Percentiles rank a stretch among this genome's conserved stretches.
phyloP scores from a whole-genome alignment of 2,329 filamentous ascomycete genomes.

The Fusarium fracticaudum region DNA sequence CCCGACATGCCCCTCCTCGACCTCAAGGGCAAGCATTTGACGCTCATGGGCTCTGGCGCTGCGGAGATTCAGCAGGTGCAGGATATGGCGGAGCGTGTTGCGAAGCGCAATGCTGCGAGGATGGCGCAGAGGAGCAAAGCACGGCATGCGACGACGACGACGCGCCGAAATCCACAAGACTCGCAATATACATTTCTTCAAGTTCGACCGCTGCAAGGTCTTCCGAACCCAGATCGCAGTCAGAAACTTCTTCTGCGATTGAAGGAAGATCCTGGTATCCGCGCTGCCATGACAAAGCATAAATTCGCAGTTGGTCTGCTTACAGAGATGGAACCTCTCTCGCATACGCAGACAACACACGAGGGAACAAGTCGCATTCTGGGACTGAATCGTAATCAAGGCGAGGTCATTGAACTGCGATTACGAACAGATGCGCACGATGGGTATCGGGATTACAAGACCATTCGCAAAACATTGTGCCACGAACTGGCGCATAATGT shows the following conservation, averaged over 20 bases:
- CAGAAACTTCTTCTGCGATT: slow-evolving; percentile 78
- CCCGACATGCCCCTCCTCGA: slow-evolving; percentile 59
- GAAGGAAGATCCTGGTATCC: slow-evolving; percentile 85
- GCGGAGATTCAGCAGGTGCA: slow-evolving; percentile 67
- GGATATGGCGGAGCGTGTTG: slow-evolving; percentile 58
- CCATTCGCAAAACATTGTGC: slow-evolving; percentile 89
- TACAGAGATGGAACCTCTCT: slow-evolving; percentile 93
- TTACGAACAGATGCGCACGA: slow-evolving; percentile 94
- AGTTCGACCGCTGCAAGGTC: slow-evolving; percentile 77
- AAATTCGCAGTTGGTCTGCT: slow-evolving; percentile 85
- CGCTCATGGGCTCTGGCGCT: slow-evolving; percentile 70
- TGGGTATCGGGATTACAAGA: slow-evolving; percentile 92
- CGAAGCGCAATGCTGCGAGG: slow-evolving; percentile 57
- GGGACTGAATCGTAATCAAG: slow-evolving; percentile 86
- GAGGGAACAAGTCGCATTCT: slow-evolving; percentile 80
- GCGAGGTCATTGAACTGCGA: slow-evolving; percentile 89
- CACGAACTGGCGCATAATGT: slow-evolving; percentile 97
- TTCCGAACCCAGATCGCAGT: slow-evolving; percentile 79
- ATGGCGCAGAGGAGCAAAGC: slow-evolving; percentile 45
- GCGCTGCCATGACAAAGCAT: slow-evolving; percentile 83
- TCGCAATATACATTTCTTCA: slow-evolving; percentile 82
- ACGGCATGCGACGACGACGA: slow-evolving; percentile 21
- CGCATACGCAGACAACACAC: slow-evolving; percentile 77
- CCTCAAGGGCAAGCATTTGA: slow-evolving; percentile 68
- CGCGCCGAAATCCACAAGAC: slow-evolving; percentile 57